phyloP scores from a whole-genome alignment of 176 grass and related monocot genomes.

The Bonia amplexicaulis region DNA sequence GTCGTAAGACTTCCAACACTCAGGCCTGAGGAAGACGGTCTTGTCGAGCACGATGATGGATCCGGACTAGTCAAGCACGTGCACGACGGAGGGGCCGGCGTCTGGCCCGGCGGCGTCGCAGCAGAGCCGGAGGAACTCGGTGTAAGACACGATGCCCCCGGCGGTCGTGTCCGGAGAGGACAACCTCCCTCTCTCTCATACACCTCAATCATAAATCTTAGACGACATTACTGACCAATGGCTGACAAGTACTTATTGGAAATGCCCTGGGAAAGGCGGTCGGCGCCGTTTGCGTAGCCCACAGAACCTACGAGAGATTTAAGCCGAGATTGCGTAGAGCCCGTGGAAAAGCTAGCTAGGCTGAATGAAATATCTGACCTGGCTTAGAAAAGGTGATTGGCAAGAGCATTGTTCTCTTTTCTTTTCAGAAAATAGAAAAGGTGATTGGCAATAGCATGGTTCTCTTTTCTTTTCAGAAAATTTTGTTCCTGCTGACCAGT shows the following conservation, averaged over 20 bases:
- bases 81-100: constrained; percentile 49
- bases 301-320: neutral
- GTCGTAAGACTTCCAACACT: too few relatives aligned
- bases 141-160: constrained; percentile 46
- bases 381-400: neutral
- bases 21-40: constrained; percentile 82
- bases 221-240: too few relatives aligned
- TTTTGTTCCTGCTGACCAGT: too few relatives aligned
- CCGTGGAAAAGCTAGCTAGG: neutral
- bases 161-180: neutral
- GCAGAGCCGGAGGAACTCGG: constrained; percentile 63
- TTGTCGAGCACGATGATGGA: constrained; percentile 76
- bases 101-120: constrained; percentile 51
- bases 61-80: constrained; percentile 78
- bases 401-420: too few relatives aligned
- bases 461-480: too few relatives aligned
- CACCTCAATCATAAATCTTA: too few relatives aligned
- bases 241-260: too few relatives aligned
- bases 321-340: neutral
- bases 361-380: too few relatives aligned
- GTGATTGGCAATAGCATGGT: neutral
- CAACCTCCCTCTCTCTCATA: too few relatives aligned
- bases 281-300: neutral
- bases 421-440: too few relatives aligned
- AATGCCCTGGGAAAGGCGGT: neutral